Percentiles rank a stretch among this genome's conserved stretches.
Conservation (phyloP, 495 filamentous ascomycete species). For the Hypoxylon subgilvum region DNA sequence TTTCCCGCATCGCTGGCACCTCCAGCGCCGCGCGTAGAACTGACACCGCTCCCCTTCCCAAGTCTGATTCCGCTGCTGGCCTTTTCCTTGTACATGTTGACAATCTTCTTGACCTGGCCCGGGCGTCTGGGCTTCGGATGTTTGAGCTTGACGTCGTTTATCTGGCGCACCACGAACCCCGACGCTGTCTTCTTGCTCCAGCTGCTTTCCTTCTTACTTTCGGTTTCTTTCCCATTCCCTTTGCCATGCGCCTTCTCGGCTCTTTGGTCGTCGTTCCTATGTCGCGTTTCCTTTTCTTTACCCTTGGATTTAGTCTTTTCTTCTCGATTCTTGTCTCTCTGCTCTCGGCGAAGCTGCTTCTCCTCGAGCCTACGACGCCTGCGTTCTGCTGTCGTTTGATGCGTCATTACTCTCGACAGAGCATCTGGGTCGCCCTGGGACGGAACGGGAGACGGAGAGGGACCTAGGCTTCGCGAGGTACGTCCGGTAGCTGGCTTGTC, state of each 20-base stretch:
- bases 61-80: slow-evolving; percentile 33
- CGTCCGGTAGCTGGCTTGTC: background rate
- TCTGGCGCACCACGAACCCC: slow-evolving; percentile 39
- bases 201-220: slow-evolving; percentile 31
- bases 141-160: slow-evolving; percentile 37
- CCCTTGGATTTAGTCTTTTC: slow-evolving; percentile 29
- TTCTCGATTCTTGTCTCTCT: slow-evolving; percentile 25
- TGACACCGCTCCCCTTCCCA: slow-evolving; percentile 28
- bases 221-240: slow-evolving; percentile 22
- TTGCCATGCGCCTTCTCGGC: slow-evolving; percentile 1
- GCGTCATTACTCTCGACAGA: slow-evolving; percentile 51
- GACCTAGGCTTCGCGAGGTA: background rate
- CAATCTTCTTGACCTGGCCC: slow-evolving; percentile 38
- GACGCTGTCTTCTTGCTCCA: slow-evolving; percentile 40
- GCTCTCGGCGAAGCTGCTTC: slow-evolving; percentile 24
- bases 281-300: slow-evolving; percentile 10
- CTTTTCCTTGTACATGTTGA: slow-evolving; percentile 44
- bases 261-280: background rate
- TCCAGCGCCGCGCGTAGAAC: slow-evolving; percentile 12
- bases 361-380: slow-evolving; percentile 57
- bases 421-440: slow-evolving; percentile 17
- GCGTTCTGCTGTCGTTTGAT: slow-evolving; percentile 80
- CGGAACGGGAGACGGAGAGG: background rate
- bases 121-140: slow-evolving; percentile 41
- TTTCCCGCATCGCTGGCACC: background rate